Percentiles rank a stretch among this genome's conserved stretches.
Evolutionary conservation across 805 yeast species (phyloP).

Genomic region (Millerozyma miso): DNA sequence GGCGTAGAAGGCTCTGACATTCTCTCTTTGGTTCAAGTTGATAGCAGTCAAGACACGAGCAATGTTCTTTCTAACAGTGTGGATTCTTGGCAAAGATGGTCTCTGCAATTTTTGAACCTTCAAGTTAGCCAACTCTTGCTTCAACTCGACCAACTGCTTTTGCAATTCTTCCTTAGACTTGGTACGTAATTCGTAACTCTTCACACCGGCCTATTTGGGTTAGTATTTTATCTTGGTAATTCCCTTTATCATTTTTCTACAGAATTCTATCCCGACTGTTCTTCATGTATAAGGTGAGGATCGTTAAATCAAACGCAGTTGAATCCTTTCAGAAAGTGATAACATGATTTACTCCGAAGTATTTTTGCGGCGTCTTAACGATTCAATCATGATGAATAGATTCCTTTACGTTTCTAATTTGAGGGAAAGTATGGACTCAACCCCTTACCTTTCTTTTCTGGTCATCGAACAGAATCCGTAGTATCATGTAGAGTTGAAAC

Average conservation of each 20-base stretch:
- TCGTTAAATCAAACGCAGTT: too few relatives aligned
- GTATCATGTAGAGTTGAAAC: conserved; percentile 3
- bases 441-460: too few relatives aligned
- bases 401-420: too few relatives aligned
- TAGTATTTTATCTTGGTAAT: conserved; percentile 4
- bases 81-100: conserved; percentile 93
- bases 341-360: too few relatives aligned
- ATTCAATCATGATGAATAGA: too few relatives aligned
- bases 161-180: conserved; percentile 96
- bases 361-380: too few relatives aligned
- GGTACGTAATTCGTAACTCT: conserved; percentile 94
- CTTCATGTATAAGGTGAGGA: too few relatives aligned
- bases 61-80: conserved; percentile 96
- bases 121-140: conserved; percentile 93
- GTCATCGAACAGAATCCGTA: background rate
- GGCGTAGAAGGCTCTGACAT: conserved; percentile 90
- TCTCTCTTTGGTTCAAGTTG: conserved; percentile 94
- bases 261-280: too few relatives aligned
- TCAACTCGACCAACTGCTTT: conserved; percentile 89
- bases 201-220: conserved; percentile 69
- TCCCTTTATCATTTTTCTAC: too few relatives aligned
- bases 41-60: conserved; percentile 97
- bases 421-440: too few relatives aligned
- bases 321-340: too few relatives aligned
- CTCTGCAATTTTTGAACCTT: conserved; percentile 93